Conservation (phyloP, 768 basidiomycete genomes). For the Agrocybe chaxingu region DNA sequence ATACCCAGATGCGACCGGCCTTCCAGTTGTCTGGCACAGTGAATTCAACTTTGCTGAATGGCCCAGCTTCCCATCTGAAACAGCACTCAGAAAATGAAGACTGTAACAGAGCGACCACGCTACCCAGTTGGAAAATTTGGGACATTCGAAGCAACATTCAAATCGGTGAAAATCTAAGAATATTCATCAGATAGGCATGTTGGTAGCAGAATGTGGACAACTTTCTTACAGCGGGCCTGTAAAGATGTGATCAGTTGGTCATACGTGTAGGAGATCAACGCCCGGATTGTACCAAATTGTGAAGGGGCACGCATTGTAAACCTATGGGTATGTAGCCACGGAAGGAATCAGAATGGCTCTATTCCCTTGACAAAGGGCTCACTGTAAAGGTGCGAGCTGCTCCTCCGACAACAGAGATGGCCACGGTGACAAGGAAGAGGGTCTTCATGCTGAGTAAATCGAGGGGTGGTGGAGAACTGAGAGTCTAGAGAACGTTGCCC, state of each 20-base stretch:
- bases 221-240: constrained; percentile 35
- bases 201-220: not conserved
- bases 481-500: not conserved
- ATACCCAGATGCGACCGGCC: constrained; percentile 55
- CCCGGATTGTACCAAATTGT: constrained; percentile 53
- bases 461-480: not conserved
- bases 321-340: constrained; percentile 19
- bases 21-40: constrained; percentile 63
- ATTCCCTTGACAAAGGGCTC: constrained; percentile 1
- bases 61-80: constrained; percentile 37
- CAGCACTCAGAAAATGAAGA: not conserved
- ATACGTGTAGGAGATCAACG: not conserved
- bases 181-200: not conserved
- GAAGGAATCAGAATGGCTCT: not conserved
- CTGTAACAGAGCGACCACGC: not conserved
- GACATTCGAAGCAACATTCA: constrained; percentile 42
- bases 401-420: constrained; percentile 27
- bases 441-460: constrained; percentile 24
- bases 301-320: constrained; percentile 62
- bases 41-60: constrained; percentile 40
- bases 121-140: constrained; percentile 49
- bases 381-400: constrained; percentile 59
- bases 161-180: constrained; percentile 55
- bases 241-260: not conserved
- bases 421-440: constrained; percentile 15